These are phyloP conservation scores for Zymoseptoria passerinii DNA, from an alignment of 2,329 filamentous ascomycete genomes.

Conservation along the genomic window DNA sequence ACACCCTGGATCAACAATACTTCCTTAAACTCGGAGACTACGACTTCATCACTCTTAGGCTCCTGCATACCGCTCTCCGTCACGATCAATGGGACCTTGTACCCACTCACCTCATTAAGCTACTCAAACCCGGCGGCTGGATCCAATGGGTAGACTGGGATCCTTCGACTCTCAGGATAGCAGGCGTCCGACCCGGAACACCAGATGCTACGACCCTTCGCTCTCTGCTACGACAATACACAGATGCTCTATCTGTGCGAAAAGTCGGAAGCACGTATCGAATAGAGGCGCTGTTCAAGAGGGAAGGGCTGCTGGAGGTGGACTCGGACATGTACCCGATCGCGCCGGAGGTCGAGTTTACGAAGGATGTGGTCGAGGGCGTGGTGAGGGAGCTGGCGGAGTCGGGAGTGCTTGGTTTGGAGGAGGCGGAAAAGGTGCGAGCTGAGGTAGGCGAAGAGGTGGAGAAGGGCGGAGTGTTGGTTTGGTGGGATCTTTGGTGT, in stretches of 20 bases:
- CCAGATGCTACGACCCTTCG: slow-evolving; percentile 7
- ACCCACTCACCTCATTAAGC: slow-evolving; percentile 7
- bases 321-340: slow-evolving; percentile 15
- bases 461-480: slow-evolving; percentile 4
- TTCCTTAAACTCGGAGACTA: slow-evolving; percentile 4
- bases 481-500: slow-evolving; percentile 18
- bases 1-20: neutral
- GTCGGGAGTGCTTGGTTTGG: slow-evolving; percentile 1
- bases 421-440: slow-evolving; percentile 1
- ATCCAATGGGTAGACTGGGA: slow-evolving; percentile 16
- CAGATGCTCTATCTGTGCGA: slow-evolving; percentile 6
- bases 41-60: slow-evolving; percentile 13
- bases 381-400: slow-evolving; percentile 5
- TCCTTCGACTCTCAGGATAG: slow-evolving; percentile 13
- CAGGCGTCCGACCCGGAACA: slow-evolving; percentile 12
- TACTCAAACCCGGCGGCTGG: slow-evolving; percentile 16
- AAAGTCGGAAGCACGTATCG: slow-evolving; percentile 13
- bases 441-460: slow-evolving; percentile 10
- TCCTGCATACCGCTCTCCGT: slow-evolving; percentile 7
- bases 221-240: slow-evolving; percentile 7
- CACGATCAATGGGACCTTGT: slow-evolving; percentile 9
- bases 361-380: slow-evolving; percentile 6
- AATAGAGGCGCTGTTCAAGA: slow-evolving; percentile 8
- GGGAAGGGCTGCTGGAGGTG: slow-evolving; percentile 3
- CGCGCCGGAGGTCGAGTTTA: slow-evolving; percentile 11